phyloP scores from a whole-genome alignment of 257 asterid genomes.

The Voacanga thouarsii region DNA sequence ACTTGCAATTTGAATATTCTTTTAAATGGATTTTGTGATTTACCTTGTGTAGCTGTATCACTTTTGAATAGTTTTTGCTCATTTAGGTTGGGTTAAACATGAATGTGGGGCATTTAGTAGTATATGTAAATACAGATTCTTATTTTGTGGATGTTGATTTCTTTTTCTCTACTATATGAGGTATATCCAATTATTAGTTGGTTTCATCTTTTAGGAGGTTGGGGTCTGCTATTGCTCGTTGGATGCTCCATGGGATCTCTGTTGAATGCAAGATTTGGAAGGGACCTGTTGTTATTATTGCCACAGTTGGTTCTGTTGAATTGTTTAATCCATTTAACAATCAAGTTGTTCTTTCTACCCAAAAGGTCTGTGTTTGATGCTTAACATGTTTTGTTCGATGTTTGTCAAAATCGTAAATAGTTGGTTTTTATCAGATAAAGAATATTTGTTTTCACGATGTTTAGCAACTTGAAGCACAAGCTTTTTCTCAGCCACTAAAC shows the following conservation, averaged over 20 bases:
- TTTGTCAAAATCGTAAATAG: background rate
- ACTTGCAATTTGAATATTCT: background rate
- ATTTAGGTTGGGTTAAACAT: background rate
- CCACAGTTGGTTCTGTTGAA: conserved; percentile 53
- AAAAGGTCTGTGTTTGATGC: conserved; percentile 48
- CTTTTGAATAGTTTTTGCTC: background rate
- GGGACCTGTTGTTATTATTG: conserved; percentile 50
- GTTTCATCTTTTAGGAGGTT: conserved; percentile 48
- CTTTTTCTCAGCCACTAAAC: background rate
- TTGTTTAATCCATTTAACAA: conserved; percentile 59
- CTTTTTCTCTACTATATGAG: background rate
- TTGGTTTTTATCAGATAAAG: background rate
- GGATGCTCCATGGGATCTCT: conserved; percentile 49
- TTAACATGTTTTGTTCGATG: background rate
- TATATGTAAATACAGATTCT: background rate
- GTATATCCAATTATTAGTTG: conserved; percentile 3
- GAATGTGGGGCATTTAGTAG: background rate
- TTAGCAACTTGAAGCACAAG: background rate
- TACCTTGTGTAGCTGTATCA: background rate
- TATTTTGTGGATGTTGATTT: background rate
- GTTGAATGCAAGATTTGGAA: conserved; percentile 69
- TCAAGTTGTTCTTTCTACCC: conserved; percentile 49
- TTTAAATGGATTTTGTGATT: background rate
- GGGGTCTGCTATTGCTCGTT: conserved; percentile 58
- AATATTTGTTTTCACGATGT: background rate